These are phyloP conservation scores for Skeletonema grethae DNA, from an alignment of 108 stramenopile genomes.

Conservation along the genomic window DNA sequence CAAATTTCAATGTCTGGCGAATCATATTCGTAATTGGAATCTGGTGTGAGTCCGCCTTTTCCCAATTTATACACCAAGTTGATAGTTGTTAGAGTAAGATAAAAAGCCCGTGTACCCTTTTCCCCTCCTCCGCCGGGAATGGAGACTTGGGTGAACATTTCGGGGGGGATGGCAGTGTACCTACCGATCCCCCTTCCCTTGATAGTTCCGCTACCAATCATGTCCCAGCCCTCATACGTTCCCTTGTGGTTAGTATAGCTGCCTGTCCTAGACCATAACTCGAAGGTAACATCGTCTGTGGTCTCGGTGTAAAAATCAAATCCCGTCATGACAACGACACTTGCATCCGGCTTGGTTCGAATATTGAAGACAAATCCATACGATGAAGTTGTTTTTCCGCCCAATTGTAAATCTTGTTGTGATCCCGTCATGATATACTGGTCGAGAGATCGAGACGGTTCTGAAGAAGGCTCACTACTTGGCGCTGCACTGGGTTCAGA, in stretches of 20 bases:
- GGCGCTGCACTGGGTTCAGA: conserved; percentile 11
- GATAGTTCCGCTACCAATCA: conserved; percentile 14
- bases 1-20: conserved; percentile 12
- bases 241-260: conserved; percentile 16
- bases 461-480: conserved; percentile 21
- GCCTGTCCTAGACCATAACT: conserved; percentile 15
- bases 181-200: conserved; percentile 20
- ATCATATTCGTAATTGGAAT: background rate
- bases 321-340: conserved; percentile 17
- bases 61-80: conserved; percentile 15
- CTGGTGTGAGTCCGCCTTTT: background rate
- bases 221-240: conserved; percentile 20
- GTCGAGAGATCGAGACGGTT: conserved; percentile 15
- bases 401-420: conserved; percentile 19
- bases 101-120: conserved; percentile 10
- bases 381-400: conserved; percentile 28
- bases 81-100: conserved; percentile 11
- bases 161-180: conserved; percentile 22
- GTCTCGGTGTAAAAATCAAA: conserved; percentile 28
- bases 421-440: conserved; percentile 31
- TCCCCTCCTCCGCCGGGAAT: conserved; percentile 22
- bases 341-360: conserved; percentile 11
- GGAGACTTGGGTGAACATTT: conserved; percentile 20
- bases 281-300: conserved; percentile 9
- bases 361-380: conserved; percentile 35